Evolutionary conservation across 2,329 filamentous ascomycete genomes (phyloP).

Genomic region (Beauveria bassiana): DNA sequence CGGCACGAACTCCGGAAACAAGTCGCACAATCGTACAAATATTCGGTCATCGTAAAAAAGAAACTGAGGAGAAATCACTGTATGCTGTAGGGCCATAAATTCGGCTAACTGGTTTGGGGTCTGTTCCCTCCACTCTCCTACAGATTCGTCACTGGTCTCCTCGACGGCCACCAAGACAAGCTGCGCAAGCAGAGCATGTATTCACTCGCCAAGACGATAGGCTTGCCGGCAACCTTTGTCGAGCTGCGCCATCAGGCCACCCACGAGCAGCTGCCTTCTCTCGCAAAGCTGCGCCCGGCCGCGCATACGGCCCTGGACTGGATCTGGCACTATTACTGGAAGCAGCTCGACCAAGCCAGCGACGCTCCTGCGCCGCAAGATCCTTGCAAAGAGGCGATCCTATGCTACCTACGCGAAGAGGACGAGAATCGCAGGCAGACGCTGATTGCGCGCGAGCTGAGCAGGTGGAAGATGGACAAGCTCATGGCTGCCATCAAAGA

Average conservation of each 20-base stretch:
- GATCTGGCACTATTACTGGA: constrained; percentile 91
- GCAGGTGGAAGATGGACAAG: constrained; percentile 27
- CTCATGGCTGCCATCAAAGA: constrained; percentile 32
- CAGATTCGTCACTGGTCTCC: constrained; percentile 72
- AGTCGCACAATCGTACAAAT: neutral
- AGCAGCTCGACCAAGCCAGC: constrained; percentile 30
- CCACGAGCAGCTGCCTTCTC: constrained; percentile 75
- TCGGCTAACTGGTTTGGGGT: constrained; percentile 3
- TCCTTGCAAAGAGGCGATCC: constrained; percentile 28
- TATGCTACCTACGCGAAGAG: constrained; percentile 31
- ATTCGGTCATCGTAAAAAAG: neutral
- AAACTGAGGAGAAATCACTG: neutral
- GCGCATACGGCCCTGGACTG: constrained; percentile 65
- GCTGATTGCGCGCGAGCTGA: constrained; percentile 24
- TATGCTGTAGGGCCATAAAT: neutral
- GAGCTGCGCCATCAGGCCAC: constrained; percentile 85
- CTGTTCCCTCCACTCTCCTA: neutral
- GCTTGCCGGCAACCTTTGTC: constrained; percentile 70
- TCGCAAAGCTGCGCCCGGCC: constrained; percentile 64
- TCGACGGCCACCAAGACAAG: constrained; percentile 65
- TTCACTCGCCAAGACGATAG: constrained; percentile 58
- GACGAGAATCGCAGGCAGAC: constrained; percentile 20
- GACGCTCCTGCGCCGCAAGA: constrained; percentile 10
- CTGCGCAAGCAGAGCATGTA: constrained; percentile 66
- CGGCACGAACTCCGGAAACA: neutral